Base-by-base conservation (phyloP, 2,329 filamentous ascomycete genomes). In the Huntiella moniliformis region DNA sequence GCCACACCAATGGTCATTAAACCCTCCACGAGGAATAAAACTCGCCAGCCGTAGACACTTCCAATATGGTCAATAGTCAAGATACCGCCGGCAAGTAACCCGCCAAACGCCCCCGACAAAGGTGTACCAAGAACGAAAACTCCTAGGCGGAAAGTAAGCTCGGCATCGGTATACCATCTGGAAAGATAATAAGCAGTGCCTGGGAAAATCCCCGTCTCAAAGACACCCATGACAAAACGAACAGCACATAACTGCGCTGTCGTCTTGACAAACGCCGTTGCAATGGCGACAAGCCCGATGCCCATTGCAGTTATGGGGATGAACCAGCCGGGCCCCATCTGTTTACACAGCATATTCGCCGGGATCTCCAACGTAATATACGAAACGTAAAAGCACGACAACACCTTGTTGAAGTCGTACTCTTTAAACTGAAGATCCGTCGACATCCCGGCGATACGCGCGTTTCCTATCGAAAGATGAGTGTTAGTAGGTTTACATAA, bases 361-460 rank as follows among this genome's bases (percentile, higher is more conserved):
- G 81, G 79, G 37, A 85, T 78, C 57, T 83, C 74, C 52, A 80
- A 81, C 41, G 83, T 18, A 53, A 83, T 82, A 59, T 85, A 85
- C 5, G 73, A 73, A 56, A 85, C 67, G 59, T 80, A 84, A 61
- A 84, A 84, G 51, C 76, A 56, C 10, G 77, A 77, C 3, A 85
- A 65, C 2, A 82, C 64, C 18, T 61, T 60, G 55, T 84, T 85
- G 63, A 82, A 85, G 55, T 82, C 77, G 55, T 79, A 74, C 18
- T 69, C 69, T 10, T 56, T 58, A 46, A 84, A 59, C 0, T 62
- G 56, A 1, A 84, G 66, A 44, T 82, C 78, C 32, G 62, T 65
- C 46, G 79, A 73, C 15, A 83, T 62, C 0, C 77, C 77, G 3
- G 77, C 77, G 13, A 82, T 62, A 51, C 68, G 70, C 2, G 77